phyloP scores from a whole-genome alignment of 805 yeast genomes.

The Candida ovalis region DNA sequence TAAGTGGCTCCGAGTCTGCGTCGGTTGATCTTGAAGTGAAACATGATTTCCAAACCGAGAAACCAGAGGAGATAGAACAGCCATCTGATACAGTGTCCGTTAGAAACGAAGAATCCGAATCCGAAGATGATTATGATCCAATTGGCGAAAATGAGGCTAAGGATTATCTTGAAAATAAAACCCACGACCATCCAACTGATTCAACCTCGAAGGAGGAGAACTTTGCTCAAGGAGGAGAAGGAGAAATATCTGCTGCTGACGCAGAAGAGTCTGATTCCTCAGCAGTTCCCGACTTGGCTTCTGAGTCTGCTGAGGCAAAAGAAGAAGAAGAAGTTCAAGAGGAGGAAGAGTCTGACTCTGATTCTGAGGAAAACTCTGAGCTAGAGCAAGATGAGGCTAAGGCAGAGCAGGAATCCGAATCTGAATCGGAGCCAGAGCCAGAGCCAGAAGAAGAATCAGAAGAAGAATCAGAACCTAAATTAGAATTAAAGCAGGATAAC shows the following conservation, averaged over 20 bases:
- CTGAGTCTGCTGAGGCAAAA: background rate
- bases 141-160: constrained; percentile 2
- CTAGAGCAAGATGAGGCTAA: background rate
- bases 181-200: constrained; percentile 1
- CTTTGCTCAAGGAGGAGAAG: constrained; percentile 13
- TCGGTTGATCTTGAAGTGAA: too few species aligned
- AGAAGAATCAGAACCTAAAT: background rate
- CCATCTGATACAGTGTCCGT: background rate
- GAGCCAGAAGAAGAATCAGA: background rate
- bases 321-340: background rate
- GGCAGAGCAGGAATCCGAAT: background rate
- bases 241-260: background rate
- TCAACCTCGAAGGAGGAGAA: constrained; percentile 5
- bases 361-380: background rate
- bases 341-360: constrained; percentile 6
- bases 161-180: background rate
- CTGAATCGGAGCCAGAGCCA: background rate
- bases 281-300: constrained; percentile 2
- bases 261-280: background rate
- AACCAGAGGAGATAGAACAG: background rate
- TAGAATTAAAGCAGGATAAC: background rate
- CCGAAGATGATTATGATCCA: constrained; percentile 16
- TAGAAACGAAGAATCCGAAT: background rate
- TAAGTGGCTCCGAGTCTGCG: too few species aligned
- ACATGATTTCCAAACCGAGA: background rate